Base-by-base conservation (phyloP, 1,139 yeast species). In the Zygotorulaspora mrakii region DNA sequence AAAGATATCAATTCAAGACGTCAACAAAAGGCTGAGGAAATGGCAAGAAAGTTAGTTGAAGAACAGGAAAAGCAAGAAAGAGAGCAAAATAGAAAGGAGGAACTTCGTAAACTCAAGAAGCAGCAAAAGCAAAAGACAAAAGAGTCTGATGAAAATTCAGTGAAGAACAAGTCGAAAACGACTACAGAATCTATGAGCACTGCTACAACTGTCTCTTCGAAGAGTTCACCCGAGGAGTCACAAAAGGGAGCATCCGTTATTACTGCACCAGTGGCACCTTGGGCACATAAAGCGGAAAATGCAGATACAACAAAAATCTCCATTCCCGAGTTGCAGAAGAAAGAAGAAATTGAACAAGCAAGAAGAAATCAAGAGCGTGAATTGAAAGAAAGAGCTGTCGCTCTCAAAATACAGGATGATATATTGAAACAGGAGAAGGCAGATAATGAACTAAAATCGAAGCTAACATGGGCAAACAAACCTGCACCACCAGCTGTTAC, bases 271-370 rank as follows among this genome's bases (percentile, higher is more conserved):
- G 32, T 58, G 16, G 74, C 75, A 4, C 74, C 77, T 11, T 68
- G 74, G 75, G 73, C 73, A 4, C 60, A 55, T 52, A 65, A 57
- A 33, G 64, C 65, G 21, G 67, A 61, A 9, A 66, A 38, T 17
- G 25, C 42, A 2, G 40, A 35, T 14, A 33, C 49, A 5, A 46
- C 46, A 6, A 39, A 40, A 26, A 39, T 43, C 21, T 48, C 54
- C 5, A 32, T 52, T n/a, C 35, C 44, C 9, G 57, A 53, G 25
- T 40, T 52, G 14, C 53, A 50, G 27, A 48, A 37, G 35, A 45
- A 33, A 26, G 50, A 51, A 28, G 54, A 47, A 13, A 39, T 42
- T 7, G 55, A 49, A 23, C 47, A 47, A 32, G 52, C 47, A 24
- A 54, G 42, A 34, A 39, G 43, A 14, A 37, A 42, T 11, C 45